Evolutionary conservation across 2,329 filamentous ascomycete species (phyloP).

Genomic region (Nemania sp.): DNA sequence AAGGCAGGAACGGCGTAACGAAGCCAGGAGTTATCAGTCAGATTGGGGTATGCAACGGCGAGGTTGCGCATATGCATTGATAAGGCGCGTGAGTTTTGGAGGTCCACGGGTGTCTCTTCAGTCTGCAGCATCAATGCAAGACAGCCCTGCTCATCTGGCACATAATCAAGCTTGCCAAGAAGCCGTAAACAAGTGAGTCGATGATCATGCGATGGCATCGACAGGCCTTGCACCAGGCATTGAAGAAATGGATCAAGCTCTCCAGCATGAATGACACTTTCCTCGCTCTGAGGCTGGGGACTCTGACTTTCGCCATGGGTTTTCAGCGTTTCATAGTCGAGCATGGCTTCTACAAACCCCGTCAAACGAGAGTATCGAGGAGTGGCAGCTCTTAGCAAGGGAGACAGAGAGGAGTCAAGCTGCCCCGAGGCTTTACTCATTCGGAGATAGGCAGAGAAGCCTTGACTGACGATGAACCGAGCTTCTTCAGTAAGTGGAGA

Average conservation of each 20-base stretch:
- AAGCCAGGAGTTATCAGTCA: constrained; percentile 66
- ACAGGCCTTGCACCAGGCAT: constrained; percentile 72
- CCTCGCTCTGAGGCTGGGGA: constrained; percentile 36
- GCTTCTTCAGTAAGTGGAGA: constrained; percentile 63
- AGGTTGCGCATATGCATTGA: constrained; percentile 86
- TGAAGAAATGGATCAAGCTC: constrained; percentile 65
- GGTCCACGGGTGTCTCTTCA: constrained; percentile 76
- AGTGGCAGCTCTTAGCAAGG: constrained; percentile 66
- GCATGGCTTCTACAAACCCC: constrained; percentile 67
- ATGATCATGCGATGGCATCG: constrained; percentile 73
- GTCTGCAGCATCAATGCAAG: constrained; percentile 72
- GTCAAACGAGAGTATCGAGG: constrained; percentile 66
- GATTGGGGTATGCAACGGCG: constrained; percentile 62
- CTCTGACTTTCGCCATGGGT: constrained; percentile 33
- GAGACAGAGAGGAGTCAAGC: constrained; percentile 64
- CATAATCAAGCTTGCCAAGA: constrained; percentile 62
- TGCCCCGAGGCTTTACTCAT: constrained; percentile 63
- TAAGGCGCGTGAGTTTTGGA: constrained; percentile 75
- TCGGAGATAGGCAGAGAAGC: constrained; percentile 72
- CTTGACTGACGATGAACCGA: constrained; percentile 74
- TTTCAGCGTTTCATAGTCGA: constrained; percentile 53
- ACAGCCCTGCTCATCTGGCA: constrained; percentile 52
- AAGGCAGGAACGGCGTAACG: constrained; percentile 75
- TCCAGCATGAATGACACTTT: constrained; percentile 50
- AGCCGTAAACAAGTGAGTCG: constrained; percentile 74